A percentile compares a stretch with the other conserved stretches of the same genome.
Evolutionary conservation across 2,329 filamentous ascomycete species (phyloP).

Genomic region (Colletotrichum sp.): DNA sequence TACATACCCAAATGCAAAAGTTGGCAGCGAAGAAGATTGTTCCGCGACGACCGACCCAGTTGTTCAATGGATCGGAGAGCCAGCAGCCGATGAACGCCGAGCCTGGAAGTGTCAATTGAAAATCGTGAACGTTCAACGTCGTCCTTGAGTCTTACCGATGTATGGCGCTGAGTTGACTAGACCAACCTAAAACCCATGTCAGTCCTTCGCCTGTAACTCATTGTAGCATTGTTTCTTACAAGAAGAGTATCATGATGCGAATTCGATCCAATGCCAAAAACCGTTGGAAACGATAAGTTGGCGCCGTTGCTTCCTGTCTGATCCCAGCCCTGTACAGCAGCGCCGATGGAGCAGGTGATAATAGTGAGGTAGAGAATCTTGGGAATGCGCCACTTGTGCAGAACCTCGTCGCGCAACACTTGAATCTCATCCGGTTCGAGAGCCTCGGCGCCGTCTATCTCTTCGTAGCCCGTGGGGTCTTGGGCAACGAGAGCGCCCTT

Average conservation of each 20-base stretch:
- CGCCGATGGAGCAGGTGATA: conserved; percentile 56
- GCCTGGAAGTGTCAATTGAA: conserved; percentile 26
- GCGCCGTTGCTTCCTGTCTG: conserved; percentile 53
- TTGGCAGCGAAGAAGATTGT: conserved; percentile 75
- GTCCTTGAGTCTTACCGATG: conserved; percentile 21
- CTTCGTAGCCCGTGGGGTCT: conserved; percentile 54
- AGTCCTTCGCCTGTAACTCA: background rate
- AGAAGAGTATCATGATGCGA: conserved; percentile 54
- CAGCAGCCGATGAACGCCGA: conserved; percentile 69
- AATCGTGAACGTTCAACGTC: background rate
- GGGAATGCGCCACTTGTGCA: conserved; percentile 55
- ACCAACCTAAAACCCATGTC: conserved; percentile 53
- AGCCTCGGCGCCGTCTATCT: conserved; percentile 41
- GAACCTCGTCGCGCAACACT: conserved; percentile 45
- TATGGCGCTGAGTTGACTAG: conserved; percentile 58
- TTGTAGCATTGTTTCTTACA: background rate
- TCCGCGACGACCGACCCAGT: conserved; percentile 68
- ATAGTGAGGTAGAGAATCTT: conserved; percentile 54
- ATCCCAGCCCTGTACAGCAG: conserved; percentile 60
- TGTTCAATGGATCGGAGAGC: conserved; percentile 70
- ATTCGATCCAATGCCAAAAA: conserved; percentile 48
- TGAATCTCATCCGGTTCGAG: conserved; percentile 48
- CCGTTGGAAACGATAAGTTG: conserved; percentile 49
- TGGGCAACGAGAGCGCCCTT: conserved; percentile 59
- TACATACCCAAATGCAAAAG: conserved; percentile 64